phyloP scores from a whole-genome alignment of 495 filamentous ascomycete genomes.

The Aspergillus steynii region DNA sequence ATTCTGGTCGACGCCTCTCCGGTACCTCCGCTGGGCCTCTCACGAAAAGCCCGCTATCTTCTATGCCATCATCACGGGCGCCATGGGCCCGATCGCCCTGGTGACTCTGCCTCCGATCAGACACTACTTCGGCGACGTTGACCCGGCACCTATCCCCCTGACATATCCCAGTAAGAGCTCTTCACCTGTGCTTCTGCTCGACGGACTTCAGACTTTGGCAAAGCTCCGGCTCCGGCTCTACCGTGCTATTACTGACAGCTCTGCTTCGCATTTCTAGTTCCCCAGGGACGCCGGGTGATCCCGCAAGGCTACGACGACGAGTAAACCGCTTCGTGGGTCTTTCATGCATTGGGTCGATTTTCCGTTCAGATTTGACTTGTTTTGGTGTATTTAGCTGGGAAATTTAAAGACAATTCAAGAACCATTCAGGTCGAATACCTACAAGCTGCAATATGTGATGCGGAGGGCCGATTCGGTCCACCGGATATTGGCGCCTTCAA shows the following conservation, averaged over 20 bases:
- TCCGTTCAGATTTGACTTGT: slow-evolving; percentile 17
- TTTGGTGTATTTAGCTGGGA: slow-evolving; percentile 27
- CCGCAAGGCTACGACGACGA: slow-evolving; percentile 77
- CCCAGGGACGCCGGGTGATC: slow-evolving; percentile 68
- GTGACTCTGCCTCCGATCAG: slow-evolving; percentile 69
- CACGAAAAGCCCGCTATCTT: slow-evolving; percentile 86
- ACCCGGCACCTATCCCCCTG: slow-evolving; percentile 69
- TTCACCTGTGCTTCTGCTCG: background rate
- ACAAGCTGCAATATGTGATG: background rate
- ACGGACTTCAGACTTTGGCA: background rate
- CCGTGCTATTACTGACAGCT: background rate
- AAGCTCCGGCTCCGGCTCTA: background rate
- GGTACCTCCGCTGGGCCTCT: slow-evolving; percentile 83
- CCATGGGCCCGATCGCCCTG: slow-evolving; percentile 67
- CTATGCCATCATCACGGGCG: slow-evolving; percentile 74
- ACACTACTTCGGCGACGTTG: slow-evolving; percentile 66
- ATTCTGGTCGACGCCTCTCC: slow-evolving; percentile 80
- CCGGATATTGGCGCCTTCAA: background rate
- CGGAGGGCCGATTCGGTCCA: background rate
- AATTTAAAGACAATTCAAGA: slow-evolving; percentile 8
- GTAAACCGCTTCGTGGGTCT: slow-evolving; percentile 21
- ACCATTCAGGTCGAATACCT: background rate
- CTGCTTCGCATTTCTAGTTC: slow-evolving; percentile 54
- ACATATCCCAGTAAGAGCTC: slow-evolving; percentile 82
- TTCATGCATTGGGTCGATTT: slow-evolving; percentile 18